Evolutionary conservation across 192 early-diverging fungal species (phyloP), one percentile per base, ranked within the genome.

Genomic region (Rhizoclosmatium sp.): DNA sequence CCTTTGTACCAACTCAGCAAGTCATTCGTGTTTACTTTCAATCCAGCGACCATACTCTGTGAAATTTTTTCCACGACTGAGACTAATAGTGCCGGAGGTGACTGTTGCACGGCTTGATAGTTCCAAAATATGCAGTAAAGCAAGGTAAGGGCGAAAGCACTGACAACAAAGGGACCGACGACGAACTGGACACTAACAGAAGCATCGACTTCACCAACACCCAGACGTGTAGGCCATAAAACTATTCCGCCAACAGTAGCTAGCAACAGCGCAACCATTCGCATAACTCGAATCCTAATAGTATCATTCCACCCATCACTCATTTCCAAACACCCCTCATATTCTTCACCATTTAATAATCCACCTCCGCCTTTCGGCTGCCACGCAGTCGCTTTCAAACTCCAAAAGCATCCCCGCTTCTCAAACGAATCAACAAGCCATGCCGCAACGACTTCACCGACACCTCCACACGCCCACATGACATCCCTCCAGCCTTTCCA

Each of bases 401-500:
- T 62, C 19, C 39, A 62, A 47, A 47, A 46, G 42, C 23, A 41
- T 10, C 14, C 66, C 39, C 66, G 40, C 42, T n/a, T 40, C 45
- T 68, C 66, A 10, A 68, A 46, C 19, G 66, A 68, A 68, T 68
- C 66, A 14, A 68, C 12, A 68, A 68, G 41, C 39, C 39, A 41
- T 10, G 46, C 66, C 46, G 45, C 70, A 23, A 71, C 31, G 39
- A 71, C 39, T 58, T 71, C 70, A 16, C 31, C n/a, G 14, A 71
- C 39, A 16, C 19, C 51, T 31, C 51, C 70, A 16, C 48, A 9
- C 16, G 70, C 51, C 70, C 70, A 71, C 48, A 71, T 59, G 2
- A 59, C 70, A 45, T 71, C 70, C 47, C 70, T 71, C 70, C 70
- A 71, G 2, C 70, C 70, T 7, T 31, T 59, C 70, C 70, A 71